A percentile compares a stretch with the other conserved stretches of the same genome.
Conservation (phyloP, 148 eudicot species). For the Vaccinium corymbosum region DNA sequence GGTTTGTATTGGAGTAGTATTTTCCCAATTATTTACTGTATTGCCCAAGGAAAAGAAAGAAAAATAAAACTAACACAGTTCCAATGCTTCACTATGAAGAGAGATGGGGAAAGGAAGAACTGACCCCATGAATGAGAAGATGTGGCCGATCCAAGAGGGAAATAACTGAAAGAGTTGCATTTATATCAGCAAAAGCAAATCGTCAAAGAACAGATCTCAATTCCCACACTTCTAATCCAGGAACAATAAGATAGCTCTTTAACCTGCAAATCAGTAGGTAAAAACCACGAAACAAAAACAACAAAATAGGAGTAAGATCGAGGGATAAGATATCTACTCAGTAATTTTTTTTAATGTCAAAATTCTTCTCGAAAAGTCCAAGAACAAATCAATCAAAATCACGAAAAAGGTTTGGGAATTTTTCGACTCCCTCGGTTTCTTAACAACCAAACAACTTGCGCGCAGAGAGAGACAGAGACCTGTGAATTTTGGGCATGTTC, state of each 20-base stretch:
- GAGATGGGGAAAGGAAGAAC: conserved; percentile 1
- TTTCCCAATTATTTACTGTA: not conserved
- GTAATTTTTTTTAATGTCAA: no score
- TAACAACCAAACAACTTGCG: conserved; percentile 8
- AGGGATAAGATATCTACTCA: no score
- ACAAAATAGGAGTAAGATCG: no score
- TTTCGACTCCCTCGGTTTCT: not conserved
- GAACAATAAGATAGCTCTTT: not conserved
- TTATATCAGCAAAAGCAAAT: conserved; percentile 3
- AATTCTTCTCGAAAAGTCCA: no score
- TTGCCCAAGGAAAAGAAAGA: not conserved
- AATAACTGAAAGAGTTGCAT: conserved; percentile 13
- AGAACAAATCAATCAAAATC: no score
- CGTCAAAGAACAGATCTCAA: conserved; percentile 11
- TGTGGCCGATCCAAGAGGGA: conserved; percentile 15
- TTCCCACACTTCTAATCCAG: conserved; percentile 7
- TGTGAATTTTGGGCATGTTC: conserved; percentile 1
- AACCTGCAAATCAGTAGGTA: conserved; percentile 6
- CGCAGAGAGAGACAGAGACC: conserved; percentile 8
- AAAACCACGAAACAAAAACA: not conserved
- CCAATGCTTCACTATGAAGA: not conserved
- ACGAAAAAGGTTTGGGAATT: no score
- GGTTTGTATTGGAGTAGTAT: no score
- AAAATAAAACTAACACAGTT: not conserved
- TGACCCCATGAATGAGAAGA: conserved; percentile 24